Evolutionary conservation across 2,329 filamentous ascomycete genomes (phyloP), one percentile per base, ranked within the genome.

Genomic region (Davidsoniella eucalypti): DNA sequence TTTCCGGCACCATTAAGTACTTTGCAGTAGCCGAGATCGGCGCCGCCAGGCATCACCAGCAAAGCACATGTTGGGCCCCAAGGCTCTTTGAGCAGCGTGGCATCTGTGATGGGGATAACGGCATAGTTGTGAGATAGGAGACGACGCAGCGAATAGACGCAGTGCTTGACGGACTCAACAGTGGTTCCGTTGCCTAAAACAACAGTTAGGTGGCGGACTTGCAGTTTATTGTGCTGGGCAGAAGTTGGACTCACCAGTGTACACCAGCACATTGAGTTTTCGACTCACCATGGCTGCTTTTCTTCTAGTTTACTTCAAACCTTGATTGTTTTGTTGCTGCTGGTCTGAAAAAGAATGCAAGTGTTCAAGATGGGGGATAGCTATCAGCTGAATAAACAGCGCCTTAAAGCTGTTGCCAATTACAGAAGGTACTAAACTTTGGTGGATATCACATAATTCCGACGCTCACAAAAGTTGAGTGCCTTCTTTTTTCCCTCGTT

Each of bases 61-160:
- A 96, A 73, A 0, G 87, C 87, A 62, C 90, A 96, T 2, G 86
- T 83, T 2, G 82, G 69, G 1, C 79, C 74, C 92, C 92, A 98
- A 10, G 92, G 92, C 63, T 98, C 92, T 56, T 88, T 87, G 60
- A 94, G 71, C 52, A 98, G 70, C 56, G 83, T 78, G 5, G 81
- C 72, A 52, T 87, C 82, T 25, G 76, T 82, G 55, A 96, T 75
- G 50, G 87, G 82, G 55, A 88, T 88, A 55, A 98, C 87, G 53
- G 90, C 92, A 67, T 98, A 96, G 64, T 88, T 84, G 47, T 87
- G 84, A 3, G 86, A 84, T 21, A 96, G 78, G 4, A 96, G 75
- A 37, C 85, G 80, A 54, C 87, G 84, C 16, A 98, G 76, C 18
- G 87, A 83, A 68, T 84, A 87, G 54, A 94, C 74, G 64, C 85